Conservation (phyloP, 75 land plant species). For the Chamaecyparis obtusa region DNA sequence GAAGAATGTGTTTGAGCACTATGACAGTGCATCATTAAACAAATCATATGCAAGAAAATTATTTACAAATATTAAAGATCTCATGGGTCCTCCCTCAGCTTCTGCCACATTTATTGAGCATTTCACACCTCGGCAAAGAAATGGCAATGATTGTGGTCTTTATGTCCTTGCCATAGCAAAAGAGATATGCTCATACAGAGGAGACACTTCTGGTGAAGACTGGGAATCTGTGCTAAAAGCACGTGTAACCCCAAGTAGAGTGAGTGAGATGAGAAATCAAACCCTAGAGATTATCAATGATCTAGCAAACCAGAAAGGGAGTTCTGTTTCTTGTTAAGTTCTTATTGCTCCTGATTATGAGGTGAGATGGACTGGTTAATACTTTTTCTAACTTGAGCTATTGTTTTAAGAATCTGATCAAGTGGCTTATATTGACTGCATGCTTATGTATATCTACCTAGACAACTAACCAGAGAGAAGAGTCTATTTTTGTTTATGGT, state of each 20-base stretch:
- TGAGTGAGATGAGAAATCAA: conserved; percentile 26
- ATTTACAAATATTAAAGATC: conserved; percentile 32
- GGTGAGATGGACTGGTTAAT: background rate
- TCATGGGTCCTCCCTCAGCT: conserved; percentile 23
- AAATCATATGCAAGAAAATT: conserved; percentile 37
- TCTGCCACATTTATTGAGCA: conserved; percentile 35
- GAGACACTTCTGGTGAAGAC: conserved; percentile 12
- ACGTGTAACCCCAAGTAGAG: conserved; percentile 23
- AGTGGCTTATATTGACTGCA: background rate
- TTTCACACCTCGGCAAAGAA: conserved; percentile 65
- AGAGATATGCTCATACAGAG: conserved; percentile 56
- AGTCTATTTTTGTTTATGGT: background rate
- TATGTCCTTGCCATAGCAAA: conserved; percentile 70
- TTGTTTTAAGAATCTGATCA: background rate
- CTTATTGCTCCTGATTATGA: background rate
- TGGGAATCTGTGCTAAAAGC: conserved; percentile 32
- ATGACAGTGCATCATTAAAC: conserved; percentile 71
- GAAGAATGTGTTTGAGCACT: conserved; percentile 63
- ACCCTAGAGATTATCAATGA: conserved; percentile 25
- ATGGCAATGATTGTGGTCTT: conserved; percentile 87
- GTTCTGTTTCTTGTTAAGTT: background rate
- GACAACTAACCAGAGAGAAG: background rate
- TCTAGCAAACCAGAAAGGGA: background rate
- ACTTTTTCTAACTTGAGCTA: background rate
- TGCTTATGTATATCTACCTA: background rate